Evolutionary conservation across 192 early-diverging fungal genomes (phyloP).

Genomic region (Neocallimastix lanati): DNA sequence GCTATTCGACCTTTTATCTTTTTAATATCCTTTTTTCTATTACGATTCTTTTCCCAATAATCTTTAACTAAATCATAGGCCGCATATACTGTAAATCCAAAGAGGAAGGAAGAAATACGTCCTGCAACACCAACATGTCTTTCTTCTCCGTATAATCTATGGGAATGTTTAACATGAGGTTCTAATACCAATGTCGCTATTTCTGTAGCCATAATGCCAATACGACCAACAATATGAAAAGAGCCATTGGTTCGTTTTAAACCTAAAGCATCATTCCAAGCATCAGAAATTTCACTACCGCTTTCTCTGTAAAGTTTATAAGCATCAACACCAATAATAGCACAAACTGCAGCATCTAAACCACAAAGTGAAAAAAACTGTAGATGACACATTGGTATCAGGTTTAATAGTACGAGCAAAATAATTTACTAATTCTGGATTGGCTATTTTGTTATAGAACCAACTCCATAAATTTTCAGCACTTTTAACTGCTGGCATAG

Average conservation of each 20-base stretch:
- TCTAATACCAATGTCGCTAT: background rate
- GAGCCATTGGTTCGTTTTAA: background rate
- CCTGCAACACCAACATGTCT: background rate
- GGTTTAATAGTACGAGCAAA: too few relatives aligned
- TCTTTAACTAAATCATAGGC: background rate
- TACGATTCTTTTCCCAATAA: background rate
- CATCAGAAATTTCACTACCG: too few relatives aligned
- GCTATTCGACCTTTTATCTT: background rate
- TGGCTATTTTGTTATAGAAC: too few relatives aligned
- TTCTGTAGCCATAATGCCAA: background rate
- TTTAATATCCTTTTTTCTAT: background rate
- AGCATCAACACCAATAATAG: background rate
- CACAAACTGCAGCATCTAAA: background rate
- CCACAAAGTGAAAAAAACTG: background rate
- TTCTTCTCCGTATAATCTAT: background rate
- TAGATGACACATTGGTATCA: background rate
- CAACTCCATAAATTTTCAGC: too few relatives aligned
- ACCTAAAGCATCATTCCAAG: too few relatives aligned
- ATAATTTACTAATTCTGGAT: too few relatives aligned
- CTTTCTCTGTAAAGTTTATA: background rate
- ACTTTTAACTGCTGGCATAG: too few relatives aligned
- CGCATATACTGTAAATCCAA: background rate
- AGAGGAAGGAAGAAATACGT: background rate
- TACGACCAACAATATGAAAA: background rate
- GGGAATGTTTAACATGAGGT: background rate